Evolutionary conservation across 768 basidiomycete species (phyloP), one percentile per base, ranked within the genome.

Genomic region (Xerocomus potaroensis): DNA sequence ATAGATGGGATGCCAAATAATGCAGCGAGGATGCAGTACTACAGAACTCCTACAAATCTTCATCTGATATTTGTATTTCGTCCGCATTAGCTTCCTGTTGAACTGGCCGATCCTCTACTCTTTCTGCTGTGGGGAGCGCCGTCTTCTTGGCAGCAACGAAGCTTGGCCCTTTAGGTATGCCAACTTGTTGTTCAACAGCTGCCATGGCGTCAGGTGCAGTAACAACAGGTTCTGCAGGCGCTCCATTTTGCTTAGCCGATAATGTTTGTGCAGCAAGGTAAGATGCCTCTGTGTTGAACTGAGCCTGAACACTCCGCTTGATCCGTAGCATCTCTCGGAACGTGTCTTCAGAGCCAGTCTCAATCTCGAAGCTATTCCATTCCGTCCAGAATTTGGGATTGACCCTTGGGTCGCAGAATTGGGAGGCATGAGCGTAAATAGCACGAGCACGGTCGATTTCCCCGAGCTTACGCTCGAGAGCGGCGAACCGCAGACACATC

Each of bases 321-420:
- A 98, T 96, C 30, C 94, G 83, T 48, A 92, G 65, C 88, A 91
- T 91, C 70, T 91, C 89, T 53, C 84, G 76, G 83, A 99, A 99
- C 0, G 96, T 99, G 64, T 99, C 96, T 66, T 99, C 96, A 2
- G 91, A 95, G 2, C 96, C 96, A 3, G 93, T 96, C 65, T 98
- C 96, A 60, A 98, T 91, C 69, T 99, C 96, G 71, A 98, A 99
- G 41, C 75, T 75, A 65, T 98, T 93, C 96, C 96, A 98, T 63
- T 96, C 91, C 24, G 76, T 68, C 96, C 96, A 98, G 76, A 98
- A 98, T 49, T 84, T 82, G 29, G 92, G 85, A 62, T 88, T 82
- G 51, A 87, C 80, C 15, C 95, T 80, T 11, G 95, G 95, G 63
- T 98, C 95, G 66, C 95, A 99, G 78, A 99, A 98, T 61, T 99